Evolutionary conservation across 2,329 filamentous ascomycete species (phyloP).

Genomic region (Coleophoma cylindrospora): DNA sequence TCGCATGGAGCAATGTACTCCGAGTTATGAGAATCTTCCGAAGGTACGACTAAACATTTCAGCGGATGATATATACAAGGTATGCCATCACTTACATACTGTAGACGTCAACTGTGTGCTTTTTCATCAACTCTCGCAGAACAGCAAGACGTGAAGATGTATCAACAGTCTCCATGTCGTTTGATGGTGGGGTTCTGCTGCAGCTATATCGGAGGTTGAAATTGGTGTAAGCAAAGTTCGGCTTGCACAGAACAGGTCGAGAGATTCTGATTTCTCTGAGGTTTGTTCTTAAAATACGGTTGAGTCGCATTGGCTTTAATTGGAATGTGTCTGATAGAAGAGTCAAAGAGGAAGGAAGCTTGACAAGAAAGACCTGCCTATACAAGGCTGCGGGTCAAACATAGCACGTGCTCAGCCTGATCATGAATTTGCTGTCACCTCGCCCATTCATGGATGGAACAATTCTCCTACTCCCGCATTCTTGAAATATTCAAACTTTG

Average conservation of each 20-base stretch:
- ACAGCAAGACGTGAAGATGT: conserved; percentile 71
- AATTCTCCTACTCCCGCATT: background rate
- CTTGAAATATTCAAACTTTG: background rate
- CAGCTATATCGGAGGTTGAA: background rate
- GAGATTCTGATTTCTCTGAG: conserved; percentile 1
- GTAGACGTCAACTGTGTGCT: conserved; percentile 85
- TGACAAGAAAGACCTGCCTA: too few relatives aligned
- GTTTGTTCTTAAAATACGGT: conserved; percentile 3
- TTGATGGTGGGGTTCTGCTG: conserved; percentile 1
- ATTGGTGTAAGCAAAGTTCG: background rate
- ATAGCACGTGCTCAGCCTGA: too few relatives aligned
- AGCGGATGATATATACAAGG: conserved; percentile 12
- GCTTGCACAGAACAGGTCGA: background rate
- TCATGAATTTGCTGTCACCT: too few relatives aligned
- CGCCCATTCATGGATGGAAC: too few relatives aligned
- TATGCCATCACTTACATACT: conserved; percentile 49
- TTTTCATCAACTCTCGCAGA: conserved; percentile 81
- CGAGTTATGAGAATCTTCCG: conserved; percentile 94
- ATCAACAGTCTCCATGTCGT: conserved; percentile 70
- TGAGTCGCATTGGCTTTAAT: conserved; percentile 8
- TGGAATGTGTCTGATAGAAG: too few relatives aligned
- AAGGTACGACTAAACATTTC: conserved; percentile 71
- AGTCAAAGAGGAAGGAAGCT: too few relatives aligned
- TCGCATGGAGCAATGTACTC: conserved; percentile 98
- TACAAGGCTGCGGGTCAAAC: too few relatives aligned